Evolutionary conservation across 805 yeast species (phyloP), one percentile per base, ranked within the genome.

Genomic region (Spathaspora boniae): DNA sequence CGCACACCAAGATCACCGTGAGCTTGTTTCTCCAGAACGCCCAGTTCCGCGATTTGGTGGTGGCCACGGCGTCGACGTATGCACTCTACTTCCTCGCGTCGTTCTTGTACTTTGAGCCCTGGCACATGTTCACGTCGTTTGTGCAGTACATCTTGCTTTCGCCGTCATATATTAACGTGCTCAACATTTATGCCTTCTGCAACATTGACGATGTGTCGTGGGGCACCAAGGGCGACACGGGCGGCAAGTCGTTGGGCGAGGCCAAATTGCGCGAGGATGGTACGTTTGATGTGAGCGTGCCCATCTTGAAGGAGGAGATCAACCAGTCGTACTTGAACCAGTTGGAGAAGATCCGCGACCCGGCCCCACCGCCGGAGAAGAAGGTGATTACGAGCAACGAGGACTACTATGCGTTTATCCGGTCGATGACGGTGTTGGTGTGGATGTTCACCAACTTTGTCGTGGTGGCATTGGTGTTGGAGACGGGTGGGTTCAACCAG

Each of bases 151-250:
- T 72, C 42, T 62, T 73, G 49, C 57, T 73, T 33, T 69, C 74
- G 19, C 78, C 79, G 4, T 62, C 74, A n/a, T 73, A 72, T 50
- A 63, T 71, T 42, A 73, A 73, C 43, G 75, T 80, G 26, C 60
- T 80, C 49, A 78, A 76, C 51, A 80, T 79, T 32, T 79, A 77
- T 54, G 82, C 85, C 1, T 79, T 80, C 53, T 79, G 83, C 62
- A 79, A 79, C 56, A 76, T 80, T 62, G 84, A 79, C 51, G 85
- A 79, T 57, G 74, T 79, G 31, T 79, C 85, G 2, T 79, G 85
- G 85, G 85, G 85, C 40, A 79, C 85, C n/a, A 79, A 80, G 54
- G 85, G 85, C 26, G 75, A 78, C 28, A 66, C 70, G n/a, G 74
- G 82, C 3, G 77, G 78, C 4, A 68, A 60, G 23, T 76, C 72